phyloP scores from a whole-genome alignment of 306 rosid species.

The Cucurbita ficifolia region DNA sequence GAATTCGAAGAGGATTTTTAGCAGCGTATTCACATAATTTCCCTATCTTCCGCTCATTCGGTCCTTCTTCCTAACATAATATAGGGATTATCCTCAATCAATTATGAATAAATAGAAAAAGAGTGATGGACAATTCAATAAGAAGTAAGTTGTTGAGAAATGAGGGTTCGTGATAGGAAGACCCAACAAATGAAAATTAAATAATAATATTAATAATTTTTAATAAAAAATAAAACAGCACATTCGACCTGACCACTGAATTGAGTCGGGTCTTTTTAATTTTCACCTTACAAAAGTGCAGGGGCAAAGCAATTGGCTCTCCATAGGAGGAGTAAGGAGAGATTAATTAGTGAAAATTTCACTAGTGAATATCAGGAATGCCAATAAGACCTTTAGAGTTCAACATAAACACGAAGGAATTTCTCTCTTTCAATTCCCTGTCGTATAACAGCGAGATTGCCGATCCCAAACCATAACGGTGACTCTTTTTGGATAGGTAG shows the following conservation, averaged over 20 bases:
- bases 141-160: background rate
- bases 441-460: background rate
- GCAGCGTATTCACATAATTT: conserved; percentile 82
- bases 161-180: background rate
- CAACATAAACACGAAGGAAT: background rate
- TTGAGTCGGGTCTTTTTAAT: background rate
- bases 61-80: conserved; percentile 64
- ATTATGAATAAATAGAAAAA: background rate
- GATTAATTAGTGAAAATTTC: background rate
- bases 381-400: background rate
- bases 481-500: background rate
- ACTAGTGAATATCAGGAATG: background rate
- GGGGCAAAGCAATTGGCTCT: background rate
- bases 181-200: background rate
- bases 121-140: background rate
- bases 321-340: background rate
- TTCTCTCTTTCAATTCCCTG: background rate
- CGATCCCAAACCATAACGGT: background rate
- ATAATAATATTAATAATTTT: background rate
- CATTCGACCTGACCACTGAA: background rate
- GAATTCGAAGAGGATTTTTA: conserved; percentile 88
- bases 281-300: background rate
- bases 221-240: background rate
- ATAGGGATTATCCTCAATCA: conserved; percentile 5
- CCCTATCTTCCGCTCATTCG: conserved; percentile 82